Evolutionary conservation across 1,139 yeast genomes (phyloP), one percentile per base, ranked within the genome.

Genomic region (Magnusiomyces tetraspermus): DNA sequence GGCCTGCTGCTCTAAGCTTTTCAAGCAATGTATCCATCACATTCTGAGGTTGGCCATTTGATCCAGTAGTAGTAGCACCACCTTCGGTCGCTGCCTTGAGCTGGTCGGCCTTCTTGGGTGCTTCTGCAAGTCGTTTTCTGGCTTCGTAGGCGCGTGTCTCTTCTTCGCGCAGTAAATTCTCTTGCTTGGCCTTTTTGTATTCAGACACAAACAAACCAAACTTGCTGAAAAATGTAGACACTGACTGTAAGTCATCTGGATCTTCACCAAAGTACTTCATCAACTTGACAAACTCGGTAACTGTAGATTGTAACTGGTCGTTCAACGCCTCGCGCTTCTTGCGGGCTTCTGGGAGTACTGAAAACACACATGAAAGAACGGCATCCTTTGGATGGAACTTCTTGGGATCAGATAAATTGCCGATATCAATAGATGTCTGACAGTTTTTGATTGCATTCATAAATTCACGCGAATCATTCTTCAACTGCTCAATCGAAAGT

Each of bases 221-320:
- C 63, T 83, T 83, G 55, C 77, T 71, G 63, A 92, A 83, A 65
- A 92, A 90, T 1, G 82, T 71, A 56, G 78, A 77, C 55, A 82
- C 77, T 58, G 89, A 79, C 19, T 78, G 70, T 5, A 72, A 63
- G 62, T 87, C 95, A 3, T 69, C 66, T 1, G 80, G 74, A 62
- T 84, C 83, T 65, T 92, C 98, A 6, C 97, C 97, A 67, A 84
- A 92, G 63, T 80, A 84, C 50, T 72, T 72, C 92, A 92, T 82
- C 50, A 87, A 71, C 48, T 76, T 74, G 37, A 76, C 74, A 59
- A 83, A 79, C 48, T 78, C 82, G 2, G 71, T 67, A 43, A 78
- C 66, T 0, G 92, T 79, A 21, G 75, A 67, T 52, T 71, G 73
- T 57, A 83, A 69, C 56, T 82, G 90, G 15, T 74, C 71, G 48